A percentile compares a stretch with the other conserved stretches of the same genome.
phyloP scores from a whole-genome alignment of 1,284 basidiomycete genomes.

The Entoloma clypeatum region DNA sequence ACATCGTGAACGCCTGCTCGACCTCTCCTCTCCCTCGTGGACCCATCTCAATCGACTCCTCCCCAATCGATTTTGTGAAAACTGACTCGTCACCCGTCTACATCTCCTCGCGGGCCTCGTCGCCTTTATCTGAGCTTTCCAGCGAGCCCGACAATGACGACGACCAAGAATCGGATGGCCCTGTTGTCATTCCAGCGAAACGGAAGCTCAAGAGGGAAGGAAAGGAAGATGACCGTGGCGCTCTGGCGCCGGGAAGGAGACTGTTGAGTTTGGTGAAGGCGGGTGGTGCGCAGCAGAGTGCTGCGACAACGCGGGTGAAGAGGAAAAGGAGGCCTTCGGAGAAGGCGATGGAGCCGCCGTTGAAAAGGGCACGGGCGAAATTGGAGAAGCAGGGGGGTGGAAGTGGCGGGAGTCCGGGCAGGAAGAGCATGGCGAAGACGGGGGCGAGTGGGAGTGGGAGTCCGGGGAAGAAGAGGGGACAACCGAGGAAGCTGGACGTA shows the following conservation, averaged over 20 bases:
- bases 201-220: conserved; percentile 3
- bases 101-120: conserved; percentile 15
- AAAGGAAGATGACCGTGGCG: no score
- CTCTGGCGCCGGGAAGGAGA: conserved; percentile 1
- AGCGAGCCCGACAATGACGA: conserved; percentile 7
- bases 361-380: conserved; percentile 26
- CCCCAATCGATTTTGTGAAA: background rate
- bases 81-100: conserved; percentile 13
- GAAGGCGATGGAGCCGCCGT: conserved; percentile 24
- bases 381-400: conserved; percentile 8
- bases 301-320: conserved; percentile 28
- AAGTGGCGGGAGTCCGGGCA: background rate
- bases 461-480: conserved; percentile 3
- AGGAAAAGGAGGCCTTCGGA: conserved; percentile 21
- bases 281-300: conserved; percentile 5
- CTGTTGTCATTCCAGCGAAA: conserved; percentile 11
- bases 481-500: conserved; percentile 7
- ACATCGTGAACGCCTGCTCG: background rate
- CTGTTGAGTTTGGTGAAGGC: background rate
- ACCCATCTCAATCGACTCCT: background rate
- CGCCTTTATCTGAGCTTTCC: conserved; percentile 13
- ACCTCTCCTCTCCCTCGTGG: background rate
- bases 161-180: conserved; percentile 5
- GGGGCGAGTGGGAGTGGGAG: background rate
- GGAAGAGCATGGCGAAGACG: conserved; percentile 7